Evolutionary conservation across 495 filamentous ascomycete species (phyloP).

Genomic region (Penicillium longicatenatum): DNA sequence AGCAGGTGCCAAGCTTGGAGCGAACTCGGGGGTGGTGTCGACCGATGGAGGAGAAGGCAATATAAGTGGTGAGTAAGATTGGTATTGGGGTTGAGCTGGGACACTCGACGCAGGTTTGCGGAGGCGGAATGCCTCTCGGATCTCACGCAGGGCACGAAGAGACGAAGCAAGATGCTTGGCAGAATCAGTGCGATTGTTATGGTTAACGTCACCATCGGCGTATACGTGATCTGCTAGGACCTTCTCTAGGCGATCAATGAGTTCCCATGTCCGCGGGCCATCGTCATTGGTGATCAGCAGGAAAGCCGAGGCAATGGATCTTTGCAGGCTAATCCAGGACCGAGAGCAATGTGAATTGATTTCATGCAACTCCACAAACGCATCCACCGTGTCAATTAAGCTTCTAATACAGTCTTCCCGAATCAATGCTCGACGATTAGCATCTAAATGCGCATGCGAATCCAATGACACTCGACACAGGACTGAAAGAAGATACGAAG

Average conservation of each 20-base stretch:
- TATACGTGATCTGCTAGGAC: slow-evolving; percentile 47
- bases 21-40: slow-evolving; percentile 13
- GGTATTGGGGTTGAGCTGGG: slow-evolving; percentile 3
- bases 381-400: slow-evolving; percentile 44
- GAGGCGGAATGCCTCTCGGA: slow-evolving; percentile 38
- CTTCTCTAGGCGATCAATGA: slow-evolving; percentile 42
- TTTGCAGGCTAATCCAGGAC: slow-evolving; percentile 51
- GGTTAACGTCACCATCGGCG: slow-evolving; percentile 32
- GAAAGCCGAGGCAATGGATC: slow-evolving; percentile 50
- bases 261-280: slow-evolving; percentile 36
- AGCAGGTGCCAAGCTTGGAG: slow-evolving; percentile 14
- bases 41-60: slow-evolving; percentile 33
- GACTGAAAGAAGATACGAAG: slow-evolving; percentile 60
- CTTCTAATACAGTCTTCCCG: slow-evolving; percentile 47
- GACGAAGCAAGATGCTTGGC: slow-evolving; percentile 44
- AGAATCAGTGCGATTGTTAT: slow-evolving; percentile 40
- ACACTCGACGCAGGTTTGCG: slow-evolving; percentile 11
- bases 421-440: slow-evolving; percentile 37
- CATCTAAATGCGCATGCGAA: slow-evolving; percentile 39
- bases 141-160: slow-evolving; percentile 42
- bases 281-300: slow-evolving; percentile 47
- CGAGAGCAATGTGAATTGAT: slow-evolving; percentile 45
- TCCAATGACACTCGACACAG: slow-evolving; percentile 59
- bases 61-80: slow-evolving; percentile 19
- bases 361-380: slow-evolving; percentile 49